Evolutionary conservation across 2,329 filamentous ascomycete species (phyloP), one percentile per base, ranked within the genome.

Genomic region (Verticillium albo-atrum): DNA sequence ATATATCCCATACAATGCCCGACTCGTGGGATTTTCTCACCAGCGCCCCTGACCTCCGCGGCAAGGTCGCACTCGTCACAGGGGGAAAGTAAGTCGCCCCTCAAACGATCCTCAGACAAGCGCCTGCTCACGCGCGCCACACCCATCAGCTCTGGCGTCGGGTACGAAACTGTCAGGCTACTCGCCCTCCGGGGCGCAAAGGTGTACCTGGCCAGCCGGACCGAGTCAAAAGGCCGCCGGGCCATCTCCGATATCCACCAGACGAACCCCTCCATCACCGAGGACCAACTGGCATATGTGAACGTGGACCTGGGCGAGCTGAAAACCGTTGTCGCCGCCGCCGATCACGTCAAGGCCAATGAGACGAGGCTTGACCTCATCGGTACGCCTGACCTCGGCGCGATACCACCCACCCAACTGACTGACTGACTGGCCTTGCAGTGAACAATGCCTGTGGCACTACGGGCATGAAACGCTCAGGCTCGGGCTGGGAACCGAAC

Each of bases 311-410:
- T 71, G 9, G 47, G 58, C 2, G 62, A 66, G 23, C 27, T 70
- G 6, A 56, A 61, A 37, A 63, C 54, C 37, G 65, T 69, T 12
- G 37, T 42, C 12, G 34, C 47, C 12, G 70, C 68, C 10, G 64
- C 63, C 1, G 61, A 60, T 9, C 58, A 64, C 37, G 20, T 71
- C 53, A 63, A 60, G 28, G 35, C 42, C 2, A 64, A 54, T 47
- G 69, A 70, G 58, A 34, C 23, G 4, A 64, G 64, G 50, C 52
- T 71, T 7, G 68, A 71, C 50, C 65, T 71, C 2, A 52, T 71
- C 10, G 62, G 69, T 71, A 57, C 47, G 62, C 37, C 15, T 17
- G 42, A 5, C 42, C 10, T n/a, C n/a, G n/a, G n/a, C n/a, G n/a
- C n/a, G n/a, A n/a, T n/a, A n/a, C n/a, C n/a, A n/a, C n/a, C n/a